Evolutionary conservation across 106 monocot genomes (phyloP).

Genomic region (Agapanthus africanus): DNA sequence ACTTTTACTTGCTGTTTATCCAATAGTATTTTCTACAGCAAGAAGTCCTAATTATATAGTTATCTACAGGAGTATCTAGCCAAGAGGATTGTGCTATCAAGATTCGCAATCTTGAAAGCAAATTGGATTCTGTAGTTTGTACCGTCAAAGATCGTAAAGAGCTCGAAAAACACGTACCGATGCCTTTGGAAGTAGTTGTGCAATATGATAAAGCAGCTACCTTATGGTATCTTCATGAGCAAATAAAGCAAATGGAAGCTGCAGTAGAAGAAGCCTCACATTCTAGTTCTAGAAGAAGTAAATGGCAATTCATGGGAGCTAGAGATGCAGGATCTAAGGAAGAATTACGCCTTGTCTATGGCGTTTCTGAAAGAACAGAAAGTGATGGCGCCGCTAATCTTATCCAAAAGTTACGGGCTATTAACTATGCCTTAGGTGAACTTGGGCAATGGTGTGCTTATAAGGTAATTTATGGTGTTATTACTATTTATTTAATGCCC

Average conservation of each 20-base stretch:
- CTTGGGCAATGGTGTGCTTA: slow-evolving; percentile 99
- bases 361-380: slow-evolving; percentile 98
- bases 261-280: slow-evolving; percentile 81
- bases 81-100: slow-evolving; percentile 99
- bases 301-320: slow-evolving; percentile 99
- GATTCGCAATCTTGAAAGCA: slow-evolving; percentile 93
- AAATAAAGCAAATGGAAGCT: slow-evolving; percentile 82
- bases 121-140: slow-evolving; percentile 94
- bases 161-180: slow-evolving; percentile 92
- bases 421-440: slow-evolving; percentile 94
- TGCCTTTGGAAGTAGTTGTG: slow-evolving; percentile 72
- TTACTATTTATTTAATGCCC: not conserved
- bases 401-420: slow-evolving; percentile 87
- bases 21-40: not conserved
- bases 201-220: slow-evolving; percentile 88
- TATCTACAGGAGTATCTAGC: slow-evolving; percentile 77
- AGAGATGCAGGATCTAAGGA: slow-evolving; percentile 97
- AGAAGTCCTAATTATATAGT: not conserved
- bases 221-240: slow-evolving; percentile 84
- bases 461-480: slow-evolving; percentile 45
- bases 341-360: slow-evolving; percentile 92
- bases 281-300: slow-evolving; percentile 84
- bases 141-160: slow-evolving; percentile 94
- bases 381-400: slow-evolving; percentile 99
- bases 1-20: not conserved